These are phyloP conservation scores for Aspergillus novoparasiticus DNA, from an alignment of 2,329 filamentous ascomycete genomes.

Conservation along the genomic window DNA sequence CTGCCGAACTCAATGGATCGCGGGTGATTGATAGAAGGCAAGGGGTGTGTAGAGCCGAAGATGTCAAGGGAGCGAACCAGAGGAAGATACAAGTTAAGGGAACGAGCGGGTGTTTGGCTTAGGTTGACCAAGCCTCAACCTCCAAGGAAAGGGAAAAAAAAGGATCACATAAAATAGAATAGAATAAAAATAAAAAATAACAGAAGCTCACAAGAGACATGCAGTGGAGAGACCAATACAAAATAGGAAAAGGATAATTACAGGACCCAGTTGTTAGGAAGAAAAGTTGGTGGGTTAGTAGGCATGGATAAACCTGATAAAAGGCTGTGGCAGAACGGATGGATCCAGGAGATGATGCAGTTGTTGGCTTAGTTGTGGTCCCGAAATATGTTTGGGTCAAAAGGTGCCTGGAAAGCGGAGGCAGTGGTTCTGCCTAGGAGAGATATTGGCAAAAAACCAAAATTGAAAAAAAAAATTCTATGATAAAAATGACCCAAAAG, in stretches of 20 bases:
- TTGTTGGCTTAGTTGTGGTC: background rate
- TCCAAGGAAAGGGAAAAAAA: background rate
- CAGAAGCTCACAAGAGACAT: background rate
- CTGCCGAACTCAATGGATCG: constrained; percentile 5
- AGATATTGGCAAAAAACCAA: constrained; percentile 4
- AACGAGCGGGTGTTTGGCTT: constrained; percentile 2
- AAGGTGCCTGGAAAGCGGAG: constrained; percentile 2
- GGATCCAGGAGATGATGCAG: constrained; percentile 7
- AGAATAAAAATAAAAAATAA: background rate
- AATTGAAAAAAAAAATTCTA: background rate
- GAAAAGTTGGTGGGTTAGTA: constrained; percentile 11
- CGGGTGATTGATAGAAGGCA: constrained; percentile 12
- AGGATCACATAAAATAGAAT: background rate
- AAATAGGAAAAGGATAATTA: background rate
- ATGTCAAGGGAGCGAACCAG: constrained; percentile 3
- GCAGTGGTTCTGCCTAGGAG: background rate
- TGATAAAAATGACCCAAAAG: background rate
- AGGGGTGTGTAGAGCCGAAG: constrained; percentile 4
- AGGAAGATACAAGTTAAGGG: background rate
- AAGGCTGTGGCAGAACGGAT: constrained; percentile 11
- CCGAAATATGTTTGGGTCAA: constrained; percentile 9
- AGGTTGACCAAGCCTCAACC: constrained; percentile 2
- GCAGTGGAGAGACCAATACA: background rate
- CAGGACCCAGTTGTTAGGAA: background rate
- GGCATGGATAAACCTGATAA: constrained; percentile 18